Conservation (phyloP, 1,139 yeast genomes). For the Yamadazyma buinensis region DNA sequence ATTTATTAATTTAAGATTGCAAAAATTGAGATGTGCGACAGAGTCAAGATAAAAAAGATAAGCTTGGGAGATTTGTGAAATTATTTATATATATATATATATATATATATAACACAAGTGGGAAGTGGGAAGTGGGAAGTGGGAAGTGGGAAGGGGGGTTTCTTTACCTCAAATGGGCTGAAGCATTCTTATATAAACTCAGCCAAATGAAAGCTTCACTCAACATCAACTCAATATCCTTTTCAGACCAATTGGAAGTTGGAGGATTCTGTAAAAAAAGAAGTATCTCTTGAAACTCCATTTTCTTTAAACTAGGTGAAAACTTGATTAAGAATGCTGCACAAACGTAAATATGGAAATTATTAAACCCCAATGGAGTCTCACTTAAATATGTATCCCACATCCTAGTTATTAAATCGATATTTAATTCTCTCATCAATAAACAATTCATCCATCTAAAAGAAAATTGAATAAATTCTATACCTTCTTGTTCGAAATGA, state of each 20-base stretch:
- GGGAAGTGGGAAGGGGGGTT: no score
- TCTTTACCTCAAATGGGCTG: conserved; percentile 62
- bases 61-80: no score
- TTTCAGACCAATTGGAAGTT: conserved; percentile 79
- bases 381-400: conserved; percentile 97
- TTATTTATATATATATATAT: no score
- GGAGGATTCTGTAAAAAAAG: conserved; percentile 89
- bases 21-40: conserved; percentile 2
- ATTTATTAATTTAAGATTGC: not conserved
- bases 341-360: conserved; percentile 94
- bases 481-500: conserved; percentile 75
- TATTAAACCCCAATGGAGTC: conserved; percentile 82
- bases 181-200: conserved; percentile 81
- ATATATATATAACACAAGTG: no score
- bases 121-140: no score
- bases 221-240: conserved; percentile 83
- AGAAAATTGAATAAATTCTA: conserved; percentile 91
- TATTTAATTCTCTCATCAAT: conserved; percentile 86
- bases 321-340: conserved; percentile 95
- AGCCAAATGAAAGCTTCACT: conserved; percentile 99
- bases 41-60: conserved; percentile 4
- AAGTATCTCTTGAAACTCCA: conserved; percentile 93
- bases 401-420: conserved; percentile 81
- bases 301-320: conserved; percentile 69
- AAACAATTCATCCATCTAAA: conserved; percentile 99